Evolutionary conservation across 2,329 filamentous ascomycete species (phyloP), one percentile per base, ranked within the genome.

Genomic region (Botryotinia globosa): DNA sequence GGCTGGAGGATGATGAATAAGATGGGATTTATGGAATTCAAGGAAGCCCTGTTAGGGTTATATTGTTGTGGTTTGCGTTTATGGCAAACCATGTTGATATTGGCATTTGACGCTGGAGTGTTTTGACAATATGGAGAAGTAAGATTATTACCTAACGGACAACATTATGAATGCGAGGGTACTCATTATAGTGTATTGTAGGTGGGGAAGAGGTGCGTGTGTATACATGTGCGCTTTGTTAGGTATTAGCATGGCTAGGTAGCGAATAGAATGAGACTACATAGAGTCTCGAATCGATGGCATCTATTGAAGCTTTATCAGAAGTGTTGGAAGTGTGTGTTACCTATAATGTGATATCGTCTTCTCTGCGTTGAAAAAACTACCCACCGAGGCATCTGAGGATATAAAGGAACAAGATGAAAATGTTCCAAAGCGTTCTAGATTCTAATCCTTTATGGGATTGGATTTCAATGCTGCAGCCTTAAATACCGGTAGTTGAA

Each of bases 1-100:
- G 76, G 14, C 76, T 76, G 0, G 78, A 79, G n/a, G 78, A 79
- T 65, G 76, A 78, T 39, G 77, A 76, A 73, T 75, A 77, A 67
- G 68, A 72, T 72, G 73, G 69, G 39, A 51, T 72, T 59, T 56
- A 65, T 48, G 72, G 66, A 70, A 51, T 14, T 45, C 22, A 39
- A 6, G 39, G 32, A 44, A 32, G 34, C 10, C 51, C 29, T 67
- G 3, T 22, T 2, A 20, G 22, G 39, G 34, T 4, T 18, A 32
- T 18, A 32, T 67, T 42, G 7, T 18, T 32, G 32, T 65, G 29
- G 32, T 14, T 37, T 32, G 44, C 34, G 10, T 16, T 56, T 10
- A 44, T 34, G n/a, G 20, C 51, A 61, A 61, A 39, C 34, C n/a
- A n/a, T 39, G 22, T 62, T 29, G 14, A 54, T 54, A 54, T 29